Base-by-base conservation (phyloP, 1,139 yeast species). In the Lodderomyces pseudojiufengensis region DNA sequence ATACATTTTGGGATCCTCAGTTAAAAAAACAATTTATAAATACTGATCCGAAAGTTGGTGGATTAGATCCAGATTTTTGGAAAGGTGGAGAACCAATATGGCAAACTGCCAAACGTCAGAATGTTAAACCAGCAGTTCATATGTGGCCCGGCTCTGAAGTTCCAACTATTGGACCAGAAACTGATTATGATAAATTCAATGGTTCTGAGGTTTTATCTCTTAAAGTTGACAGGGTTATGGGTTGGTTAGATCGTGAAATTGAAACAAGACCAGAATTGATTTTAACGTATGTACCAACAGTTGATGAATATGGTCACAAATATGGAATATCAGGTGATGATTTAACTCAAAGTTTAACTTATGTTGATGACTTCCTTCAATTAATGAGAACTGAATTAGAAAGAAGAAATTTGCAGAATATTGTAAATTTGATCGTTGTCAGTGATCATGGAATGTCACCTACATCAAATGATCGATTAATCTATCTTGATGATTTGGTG, bases 121-220 rank as follows among this genome's bases (percentile, higher is more conserved):
- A 79, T 1, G 73, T 84, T 4, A 65, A 65, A 10, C 65, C 84
- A 2, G 95, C 94, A 0, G 81, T 86, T n/a, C 95, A 88, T 55
- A 87, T 88, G 95, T 88, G 95, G 95, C 96, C 97, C 0, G 95
- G 96, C 1, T 80, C 88, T 42, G 95, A 86, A 49, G 94, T 82
- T 3, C 72, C 69, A 36, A 66, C 77, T 3, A 63, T 59, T 43
- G 68, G 64, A n/a, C 84, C 83, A 3, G 31, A 31, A 8, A 47
- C 64, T 39, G 70, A 67, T 35, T 76, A 78, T 25, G 92, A 83
- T 49, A 60, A 61, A 40, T 88, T 72, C 58, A 80, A 86, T 49
- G 79, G 77, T 2, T 60, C 78, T 2, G 95, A 85, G 54, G 47
- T 70, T 2, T 61, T 87, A 18, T 65, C 74, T 4, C 51, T 63